Evolutionary conservation across 352 stramenopile species (phyloP), one percentile per base, ranked within the genome.

Genomic region (Pythium dissimile): DNA sequence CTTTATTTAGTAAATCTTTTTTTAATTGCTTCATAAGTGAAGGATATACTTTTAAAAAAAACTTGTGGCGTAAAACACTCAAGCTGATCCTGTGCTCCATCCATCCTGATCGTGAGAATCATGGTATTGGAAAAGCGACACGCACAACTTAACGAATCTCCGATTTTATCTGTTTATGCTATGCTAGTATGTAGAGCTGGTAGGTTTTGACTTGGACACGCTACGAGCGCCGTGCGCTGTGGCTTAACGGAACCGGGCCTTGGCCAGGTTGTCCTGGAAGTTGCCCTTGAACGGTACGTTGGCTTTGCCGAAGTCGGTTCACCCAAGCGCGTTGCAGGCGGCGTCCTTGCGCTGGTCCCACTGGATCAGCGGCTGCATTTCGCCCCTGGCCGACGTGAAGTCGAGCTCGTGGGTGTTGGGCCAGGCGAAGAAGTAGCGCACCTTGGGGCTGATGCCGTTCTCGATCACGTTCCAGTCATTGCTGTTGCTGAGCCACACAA

Each of bases 401-500:
- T 26, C 46, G 13, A 54, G 16, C 23, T 54, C 46, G 31, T 54
- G 46, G 46, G 32, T 41, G 16, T 35, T 20, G 15, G 46, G 46
- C 46, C 46, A 54, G 13, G 24, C 23, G 10, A 26, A 54, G 15
- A 41, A 11, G 46, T 54, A 54, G 26, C 16, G 12, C 15, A 54
- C 21, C 46, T 54, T 54, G 46, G 46, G 15, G 30, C 26, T 41
- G 13, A 54, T 26, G 20, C 46, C 46, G 13, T 50, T 20, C 16
- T 20, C 6, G 31, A 54, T 20, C 9, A 20, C 15, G 27, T 35
- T 37, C 26, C 15, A n/a, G 26, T 16, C 21, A 20, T 50, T 50
- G 21, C 13, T 34, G 43, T 23, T 61, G 31, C 67, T 53, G 21
- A 75, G 66, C 67, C 67, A 71, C 3, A 75, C 68, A 9, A 75